Base-by-base conservation (phyloP, 2,329 filamentous ascomycete genomes). In the Ceratocystis harringtonii region DNA sequence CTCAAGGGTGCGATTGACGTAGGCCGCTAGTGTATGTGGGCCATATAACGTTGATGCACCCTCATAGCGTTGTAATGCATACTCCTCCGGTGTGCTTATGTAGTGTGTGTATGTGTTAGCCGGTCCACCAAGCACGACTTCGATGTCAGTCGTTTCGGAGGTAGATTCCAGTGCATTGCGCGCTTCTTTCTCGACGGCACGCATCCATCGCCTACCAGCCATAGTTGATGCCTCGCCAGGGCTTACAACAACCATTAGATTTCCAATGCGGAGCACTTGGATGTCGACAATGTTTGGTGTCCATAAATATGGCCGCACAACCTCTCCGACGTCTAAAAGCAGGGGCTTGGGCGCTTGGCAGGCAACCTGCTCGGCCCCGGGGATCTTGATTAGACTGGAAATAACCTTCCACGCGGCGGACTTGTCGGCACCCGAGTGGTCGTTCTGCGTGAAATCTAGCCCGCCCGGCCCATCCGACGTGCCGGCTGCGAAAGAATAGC, bases 41-140 rank as follows among this genome's bases (percentile, higher is more conserved):
- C 92, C 92, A 73, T 89, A 94, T 1, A 97, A 83, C 0, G 92
- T 97, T 5, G 88, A 92, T 0, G 90, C 92, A n/a, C 92, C 92
- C 76, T 97, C 92, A 75, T 96, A 96, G 8, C 92, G 86, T 76
- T 96, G 92, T 58, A 94, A 79, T 12, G 64, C 68, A 61, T 75
- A 76, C 74, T 92, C 88, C 73, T 92, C 86, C 69, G 83, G 79
- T 0, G 88, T 90, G 3, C 85, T 75, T 68, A 89, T 88, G 73
- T 90, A 90, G 72, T 90, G 87, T 12, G 64, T 45, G 62, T 68
- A 68, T 17, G 73, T 94, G 95, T 74, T 95, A 89, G 30, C 92
- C 90, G 0, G 96, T 79, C 68, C 68, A 10, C 66, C 68, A 17
- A 68, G 66, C 25, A 68, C 64, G 7, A 68, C 68, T 5, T 64